phyloP scores from a whole-genome alignment of 2,329 filamentous ascomycete genomes.

The Raffaelea deltoideospora region DNA sequence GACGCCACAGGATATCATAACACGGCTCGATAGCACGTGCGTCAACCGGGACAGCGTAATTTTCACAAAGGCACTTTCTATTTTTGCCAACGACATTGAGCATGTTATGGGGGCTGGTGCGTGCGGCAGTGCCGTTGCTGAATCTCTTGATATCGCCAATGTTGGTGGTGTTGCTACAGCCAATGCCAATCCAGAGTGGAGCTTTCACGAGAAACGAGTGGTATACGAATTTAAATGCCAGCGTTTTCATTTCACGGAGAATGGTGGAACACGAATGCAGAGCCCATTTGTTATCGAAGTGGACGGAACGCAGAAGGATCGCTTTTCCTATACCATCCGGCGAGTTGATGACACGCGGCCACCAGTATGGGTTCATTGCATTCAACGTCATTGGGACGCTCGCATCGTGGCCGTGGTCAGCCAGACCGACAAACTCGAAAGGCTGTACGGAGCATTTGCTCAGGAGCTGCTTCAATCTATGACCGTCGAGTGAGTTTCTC shows the following conservation, averaged over 20 bases:
- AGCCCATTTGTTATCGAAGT: constrained; percentile 12
- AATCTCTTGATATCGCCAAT: neutral
- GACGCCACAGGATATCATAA: constrained; percentile 7
- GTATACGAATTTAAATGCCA: constrained; percentile 13
- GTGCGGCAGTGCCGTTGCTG: neutral
- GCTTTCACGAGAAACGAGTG: constrained; percentile 7
- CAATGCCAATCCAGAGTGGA: constrained; percentile 1
- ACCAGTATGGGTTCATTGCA: constrained; percentile 15
- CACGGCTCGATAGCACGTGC: constrained; percentile 7
- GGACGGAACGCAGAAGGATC: constrained; percentile 4
- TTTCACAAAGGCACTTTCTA: constrained; percentile 16
- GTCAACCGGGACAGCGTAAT: constrained; percentile 6
- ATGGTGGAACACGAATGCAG: neutral
- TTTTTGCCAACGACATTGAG: constrained; percentile 12
- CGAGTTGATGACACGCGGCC: constrained; percentile 5
- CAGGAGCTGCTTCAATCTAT: constrained; percentile 12
- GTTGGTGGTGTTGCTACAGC: neutral
- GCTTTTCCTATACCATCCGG: constrained; percentile 13
- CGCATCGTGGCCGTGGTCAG: constrained; percentile 11
- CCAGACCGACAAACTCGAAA: constrained; percentile 8
- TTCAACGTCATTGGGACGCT: constrained; percentile 17
- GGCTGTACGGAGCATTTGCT: constrained; percentile 12
- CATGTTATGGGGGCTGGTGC: neutral
- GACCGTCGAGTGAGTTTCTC: constrained; percentile 8
- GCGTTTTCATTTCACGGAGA: neutral